Base-by-base conservation (phyloP, 2,329 filamentous ascomycete genomes). In the Mariannaea elegans region DNA sequence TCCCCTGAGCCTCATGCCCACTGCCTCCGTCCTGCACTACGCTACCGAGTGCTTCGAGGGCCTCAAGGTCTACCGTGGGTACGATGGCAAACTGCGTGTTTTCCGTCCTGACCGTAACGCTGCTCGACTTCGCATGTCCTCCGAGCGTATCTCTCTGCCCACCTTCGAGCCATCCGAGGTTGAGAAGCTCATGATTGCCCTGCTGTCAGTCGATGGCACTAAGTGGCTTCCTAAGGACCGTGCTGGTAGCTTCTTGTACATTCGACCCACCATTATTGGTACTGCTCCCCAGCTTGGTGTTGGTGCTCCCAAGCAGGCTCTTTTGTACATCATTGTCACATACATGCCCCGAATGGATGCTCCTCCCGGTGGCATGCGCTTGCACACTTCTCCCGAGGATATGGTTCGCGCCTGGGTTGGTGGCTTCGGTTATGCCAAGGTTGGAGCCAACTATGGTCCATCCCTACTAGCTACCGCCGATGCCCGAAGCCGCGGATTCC, bases 371-470 rank as follows among this genome's bases (percentile, higher is more conserved):
- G 87, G 87, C 65, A 84, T 96, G 82, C 89, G 86, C 69, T 85
- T 97, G 44, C 86, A 94, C 72, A 94, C 93, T 0, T 91, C 87
- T 44, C 85, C 87, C 55, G 88, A 94, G 66, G 92, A 97, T 75
- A 92, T 90, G 81, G 88, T 97, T 58, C 90, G 94, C 65, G 93
- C 94, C 12, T 97, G 94, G 94, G 93, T 92, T 18, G 94, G 94
- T 62, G 94, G 94, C 9, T 97, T 96, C 75, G 94, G 94, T 1
- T 94, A 90, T 73, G 93, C 93, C 61, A 97, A 97, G 79, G 86
- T 97, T 31, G 94, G 94, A 54, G 94, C 94, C 62, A 97, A 97
- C 82, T 97, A 97, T 76, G 94, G 94, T 0, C 94, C 94, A 16
- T 89, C 87, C 18, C 83, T 97, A 53, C 82, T 92, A 53, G 91